A percentile compares a stretch with the other conserved stretches of the same genome.
Evolutionary conservation across 345 rosid species (phyloP).

Genomic region (Bruguiera gymnorhiza): DNA sequence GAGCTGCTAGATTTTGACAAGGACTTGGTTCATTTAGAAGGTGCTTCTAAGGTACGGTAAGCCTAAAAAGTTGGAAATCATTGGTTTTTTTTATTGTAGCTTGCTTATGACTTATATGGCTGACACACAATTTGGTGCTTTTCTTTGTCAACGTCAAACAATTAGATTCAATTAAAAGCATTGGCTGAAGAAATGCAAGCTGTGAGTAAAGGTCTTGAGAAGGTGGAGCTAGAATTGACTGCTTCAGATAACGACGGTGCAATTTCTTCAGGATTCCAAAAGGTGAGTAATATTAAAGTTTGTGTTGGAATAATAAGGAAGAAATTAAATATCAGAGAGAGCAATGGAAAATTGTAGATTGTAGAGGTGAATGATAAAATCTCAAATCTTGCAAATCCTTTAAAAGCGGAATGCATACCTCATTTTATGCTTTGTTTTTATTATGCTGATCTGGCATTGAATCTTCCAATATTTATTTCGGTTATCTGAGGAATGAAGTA

Average conservation of each 20-base stretch:
- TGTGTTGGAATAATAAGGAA: not conserved
- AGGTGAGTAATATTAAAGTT: constrained; percentile 46
- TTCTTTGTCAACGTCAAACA: constrained; percentile 4
- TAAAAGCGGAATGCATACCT: too few relatives aligned
- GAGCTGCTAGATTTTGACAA: constrained; percentile 84
- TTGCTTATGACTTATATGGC: constrained; percentile 11
- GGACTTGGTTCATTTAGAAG: constrained; percentile 85
- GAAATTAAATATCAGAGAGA: not conserved
- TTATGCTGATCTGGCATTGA: not conserved
- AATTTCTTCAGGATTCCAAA: constrained; percentile 76
- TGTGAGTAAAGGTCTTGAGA: constrained; percentile 89
- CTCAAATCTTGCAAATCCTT: too few relatives aligned
- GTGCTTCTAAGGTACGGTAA: constrained; percentile 95
- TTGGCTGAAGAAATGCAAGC: constrained; percentile 99
- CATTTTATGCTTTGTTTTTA: not conserved
- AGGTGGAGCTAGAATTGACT: constrained; percentile 80
- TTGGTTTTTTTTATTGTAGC: constrained; percentile 9
- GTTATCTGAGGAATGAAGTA: constrained; percentile 4
- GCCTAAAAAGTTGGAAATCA: not conserved
- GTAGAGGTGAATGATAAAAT: not conserved
- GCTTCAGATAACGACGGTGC: constrained; percentile 86
- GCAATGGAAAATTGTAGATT: not conserved
- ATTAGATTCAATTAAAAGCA: constrained; percentile 86
- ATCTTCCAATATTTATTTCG: not conserved
- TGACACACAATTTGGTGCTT: constrained; percentile 1